These are phyloP conservation scores for Beauveria rudraprayagi DNA, from an alignment of 2,329 filamentous ascomycete species.

Conservation along the genomic window DNA sequence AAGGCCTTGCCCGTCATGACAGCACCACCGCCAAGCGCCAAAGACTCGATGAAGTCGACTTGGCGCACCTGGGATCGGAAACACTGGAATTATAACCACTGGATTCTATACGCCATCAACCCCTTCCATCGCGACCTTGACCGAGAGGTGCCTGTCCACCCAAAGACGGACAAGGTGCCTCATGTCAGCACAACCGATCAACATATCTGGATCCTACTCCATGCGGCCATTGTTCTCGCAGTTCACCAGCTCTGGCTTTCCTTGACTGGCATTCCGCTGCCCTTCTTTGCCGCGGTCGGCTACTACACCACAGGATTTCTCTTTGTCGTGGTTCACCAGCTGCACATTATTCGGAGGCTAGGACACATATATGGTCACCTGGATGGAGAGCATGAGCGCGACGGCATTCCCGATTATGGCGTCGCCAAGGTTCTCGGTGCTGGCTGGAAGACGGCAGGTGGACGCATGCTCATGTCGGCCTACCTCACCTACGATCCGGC, in stretches of 20 bases:
- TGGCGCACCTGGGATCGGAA: conserved; percentile 21
- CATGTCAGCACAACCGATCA: conserved; percentile 24
- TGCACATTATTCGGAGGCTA: conserved; percentile 27
- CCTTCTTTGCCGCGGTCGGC: conserved; percentile 22
- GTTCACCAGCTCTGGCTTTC: conserved; percentile 27
- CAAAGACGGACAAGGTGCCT: conserved; percentile 30
- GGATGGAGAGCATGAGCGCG: conserved; percentile 33
- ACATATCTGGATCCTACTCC: conserved; percentile 30
- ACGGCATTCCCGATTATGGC: conserved; percentile 31
- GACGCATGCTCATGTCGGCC: conserved; percentile 24
- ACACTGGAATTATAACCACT: conserved; percentile 23
- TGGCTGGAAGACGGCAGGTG: conserved; percentile 23
- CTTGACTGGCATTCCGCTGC: conserved; percentile 21
- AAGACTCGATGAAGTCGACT: conserved; percentile 30
- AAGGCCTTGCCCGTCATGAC: background rate
- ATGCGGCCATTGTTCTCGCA: conserved; percentile 26
- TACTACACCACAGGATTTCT: conserved; percentile 30
- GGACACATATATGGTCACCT: conserved; percentile 31
- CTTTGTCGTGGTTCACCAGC: conserved; percentile 27
- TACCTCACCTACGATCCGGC: conserved; percentile 23
- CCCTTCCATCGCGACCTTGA: conserved; percentile 20
- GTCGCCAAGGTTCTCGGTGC: conserved; percentile 24
- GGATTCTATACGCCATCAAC: conserved; percentile 22
- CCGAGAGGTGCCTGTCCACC: conserved; percentile 26
- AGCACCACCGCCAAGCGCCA: conserved; percentile 8